These are phyloP conservation scores for Articulospora tetracladia DNA, from an alignment of 495 filamentous ascomycete species.

Conservation along the genomic window DNA sequence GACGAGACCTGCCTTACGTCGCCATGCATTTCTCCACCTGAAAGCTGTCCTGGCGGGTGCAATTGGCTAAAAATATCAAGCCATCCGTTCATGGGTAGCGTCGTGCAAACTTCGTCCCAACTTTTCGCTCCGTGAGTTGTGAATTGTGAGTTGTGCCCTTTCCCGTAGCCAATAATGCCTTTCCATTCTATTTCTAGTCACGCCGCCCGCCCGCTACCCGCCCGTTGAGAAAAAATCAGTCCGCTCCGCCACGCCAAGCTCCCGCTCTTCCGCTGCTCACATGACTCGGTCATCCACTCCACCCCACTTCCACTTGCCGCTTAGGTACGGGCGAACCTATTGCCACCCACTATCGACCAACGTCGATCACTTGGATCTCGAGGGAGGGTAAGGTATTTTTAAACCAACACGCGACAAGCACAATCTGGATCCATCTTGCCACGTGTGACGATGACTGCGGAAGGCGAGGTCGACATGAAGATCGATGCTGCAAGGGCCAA, in stretches of 20 bases:
- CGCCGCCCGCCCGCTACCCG: neutral
- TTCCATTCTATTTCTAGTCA: neutral
- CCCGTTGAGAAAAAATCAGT: neutral
- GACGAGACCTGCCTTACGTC: no score
- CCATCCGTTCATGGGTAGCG: no score
- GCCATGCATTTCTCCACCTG: no score
- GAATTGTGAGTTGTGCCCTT: no score
- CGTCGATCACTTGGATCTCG: neutral
- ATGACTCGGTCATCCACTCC: no score
- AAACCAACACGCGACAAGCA: neutral
- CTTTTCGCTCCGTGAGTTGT: no score
- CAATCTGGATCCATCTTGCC: neutral
- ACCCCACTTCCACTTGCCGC: no score
- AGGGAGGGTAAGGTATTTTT: no score
- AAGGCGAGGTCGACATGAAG: constrained; percentile 40
- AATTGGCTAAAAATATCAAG: no score
- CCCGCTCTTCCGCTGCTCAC: neutral
- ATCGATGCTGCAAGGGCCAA: constrained; percentile 46
- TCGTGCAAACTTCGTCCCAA: neutral
- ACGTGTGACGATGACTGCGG: neutral
- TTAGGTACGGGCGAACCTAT: neutral
- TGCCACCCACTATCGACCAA: neutral
- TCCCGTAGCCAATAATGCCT: neutral
- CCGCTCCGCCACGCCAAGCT: neutral
- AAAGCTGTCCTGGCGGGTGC: no score